These are phyloP conservation scores for Umbellularia californica DNA, from an alignment of 164 flowering plant genomes.

Conservation along the genomic window DNA sequence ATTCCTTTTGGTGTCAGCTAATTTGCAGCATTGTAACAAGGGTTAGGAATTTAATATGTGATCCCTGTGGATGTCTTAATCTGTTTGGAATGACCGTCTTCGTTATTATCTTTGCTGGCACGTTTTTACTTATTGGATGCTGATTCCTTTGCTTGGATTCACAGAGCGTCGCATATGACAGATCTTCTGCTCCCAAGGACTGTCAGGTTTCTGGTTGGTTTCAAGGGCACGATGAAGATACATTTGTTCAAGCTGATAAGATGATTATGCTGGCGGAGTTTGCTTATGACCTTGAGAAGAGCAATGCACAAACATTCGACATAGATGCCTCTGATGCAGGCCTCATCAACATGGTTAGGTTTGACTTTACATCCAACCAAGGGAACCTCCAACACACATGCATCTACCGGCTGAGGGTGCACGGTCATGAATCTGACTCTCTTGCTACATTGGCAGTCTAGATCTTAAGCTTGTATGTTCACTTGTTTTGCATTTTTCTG, in stretches of 20 bases:
- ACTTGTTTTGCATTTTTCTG: neutral
- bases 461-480: neutral
- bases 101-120: neutral
- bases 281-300: constrained; percentile 77
- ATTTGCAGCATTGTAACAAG: neutral
- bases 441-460: constrained; percentile 20
- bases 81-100: neutral
- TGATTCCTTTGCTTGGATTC: neutral
- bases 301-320: constrained; percentile 72
- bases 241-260: constrained; percentile 23
- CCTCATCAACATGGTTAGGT: constrained; percentile 53
- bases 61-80: neutral
- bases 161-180: constrained; percentile 88
- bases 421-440: constrained; percentile 64
- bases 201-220: constrained; percentile 72
- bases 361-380: constrained; percentile 79
- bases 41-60: neutral
- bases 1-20: neutral
- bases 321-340: constrained; percentile 38
- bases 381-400: constrained; percentile 72
- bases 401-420: constrained; percentile 92
- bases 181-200: constrained; percentile 87
- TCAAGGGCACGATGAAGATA: constrained; percentile 23
- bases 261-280: constrained; percentile 58
- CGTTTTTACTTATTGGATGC: neutral